Conservation (phyloP, 2,329 filamentous ascomycete species). For the Teratosphaeria pseudoeucalypti region DNA sequence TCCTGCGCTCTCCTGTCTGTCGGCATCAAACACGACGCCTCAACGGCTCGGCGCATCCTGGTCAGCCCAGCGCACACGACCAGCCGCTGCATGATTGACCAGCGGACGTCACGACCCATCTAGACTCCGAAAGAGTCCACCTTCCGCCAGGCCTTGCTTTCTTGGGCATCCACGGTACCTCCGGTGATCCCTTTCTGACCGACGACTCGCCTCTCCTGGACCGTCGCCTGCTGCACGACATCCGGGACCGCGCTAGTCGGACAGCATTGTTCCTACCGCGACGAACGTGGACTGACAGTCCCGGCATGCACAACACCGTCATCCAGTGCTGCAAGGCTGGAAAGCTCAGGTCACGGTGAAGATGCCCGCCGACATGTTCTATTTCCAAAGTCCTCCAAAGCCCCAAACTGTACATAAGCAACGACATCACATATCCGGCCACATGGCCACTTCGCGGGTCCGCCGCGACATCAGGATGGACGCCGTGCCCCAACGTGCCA, state of each 20-base stretch:
- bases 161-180: neutral
- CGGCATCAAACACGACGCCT: conserved; percentile 3
- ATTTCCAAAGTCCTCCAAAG: conserved; percentile 15
- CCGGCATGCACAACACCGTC: neutral
- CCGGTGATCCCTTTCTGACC: neutral
- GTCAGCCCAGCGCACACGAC: conserved; percentile 2
- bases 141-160: neutral
- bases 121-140: neutral
- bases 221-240: conserved; percentile 2
- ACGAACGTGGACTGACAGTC: conserved; percentile 3
- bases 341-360: neutral
- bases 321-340: neutral
- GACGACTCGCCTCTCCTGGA: neutral
- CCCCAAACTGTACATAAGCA: conserved; percentile 3
- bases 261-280: conserved; percentile 1
- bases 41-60: neutral
- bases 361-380: conserved; percentile 12
- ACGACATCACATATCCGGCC: conserved; percentile 7
- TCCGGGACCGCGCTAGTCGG: neutral
- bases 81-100: neutral
- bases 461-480: conserved; percentile 9
- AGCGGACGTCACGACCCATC: conserved; percentile 3
- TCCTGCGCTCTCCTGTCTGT: neutral
- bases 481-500: conserved; percentile 12
- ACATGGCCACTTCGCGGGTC: conserved; percentile 7